These are phyloP conservation scores for Fistulina hepatica DNA, from an alignment of 1,284 basidiomycete genomes.

Conservation along the genomic window DNA sequence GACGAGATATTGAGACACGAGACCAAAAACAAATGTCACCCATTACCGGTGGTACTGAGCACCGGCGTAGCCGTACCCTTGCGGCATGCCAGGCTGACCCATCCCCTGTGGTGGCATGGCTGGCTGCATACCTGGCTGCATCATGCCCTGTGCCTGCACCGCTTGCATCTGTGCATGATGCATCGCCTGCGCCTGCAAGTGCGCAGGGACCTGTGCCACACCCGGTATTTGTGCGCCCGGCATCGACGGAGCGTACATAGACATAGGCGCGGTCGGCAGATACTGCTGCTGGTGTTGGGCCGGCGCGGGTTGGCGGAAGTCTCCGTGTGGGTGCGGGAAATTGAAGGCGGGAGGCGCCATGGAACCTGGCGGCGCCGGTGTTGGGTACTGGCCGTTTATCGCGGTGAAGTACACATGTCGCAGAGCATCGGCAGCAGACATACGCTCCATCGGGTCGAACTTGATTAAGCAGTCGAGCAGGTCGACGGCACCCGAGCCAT, in stretches of 20 bases:
- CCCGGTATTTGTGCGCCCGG: conserved; percentile 6
- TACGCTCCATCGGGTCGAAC: conserved; percentile 90
- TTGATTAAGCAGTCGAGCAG: conserved; percentile 92
- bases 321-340: conserved; percentile 50
- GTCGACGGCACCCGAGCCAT: conserved; percentile 82
- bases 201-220: neutral
- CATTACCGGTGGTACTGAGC: too few species aligned
- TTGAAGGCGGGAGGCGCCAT: conserved; percentile 63
- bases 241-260: conserved; percentile 17
- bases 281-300: conserved; percentile 18
- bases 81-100: too few species aligned
- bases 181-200: neutral
- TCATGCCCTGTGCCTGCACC: too few species aligned
- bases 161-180: too few species aligned
- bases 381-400: conserved; percentile 34
- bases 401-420: conserved; percentile 88
- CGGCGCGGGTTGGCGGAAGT: conserved; percentile 30
- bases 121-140: too few species aligned
- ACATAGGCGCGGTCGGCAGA: neutral
- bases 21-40: too few species aligned
- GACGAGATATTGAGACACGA: too few species aligned
- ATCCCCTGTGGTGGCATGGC: too few species aligned
- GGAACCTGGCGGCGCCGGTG: conserved; percentile 38
- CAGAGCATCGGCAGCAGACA: conserved; percentile 88
- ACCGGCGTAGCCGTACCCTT: too few species aligned